These are phyloP conservation scores for Penicillium waksmanii DNA, from an alignment of 495 filamentous ascomycete species.

Conservation along the genomic window DNA sequence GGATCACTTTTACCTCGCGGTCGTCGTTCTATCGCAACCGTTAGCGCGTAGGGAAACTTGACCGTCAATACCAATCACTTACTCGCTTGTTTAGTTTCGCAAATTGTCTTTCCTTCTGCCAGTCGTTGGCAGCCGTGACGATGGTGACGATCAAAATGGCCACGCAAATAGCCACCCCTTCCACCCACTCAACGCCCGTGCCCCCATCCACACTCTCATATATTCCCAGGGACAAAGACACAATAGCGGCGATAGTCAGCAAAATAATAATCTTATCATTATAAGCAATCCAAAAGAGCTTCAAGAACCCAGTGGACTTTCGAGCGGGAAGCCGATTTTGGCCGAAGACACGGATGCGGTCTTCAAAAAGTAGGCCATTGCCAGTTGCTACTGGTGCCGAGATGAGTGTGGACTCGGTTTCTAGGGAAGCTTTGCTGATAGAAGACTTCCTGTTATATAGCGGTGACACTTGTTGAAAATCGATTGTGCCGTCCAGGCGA, in stretches of 20 bases:
- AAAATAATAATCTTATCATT: conserved; percentile 85
- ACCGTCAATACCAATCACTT: conserved; percentile 10
- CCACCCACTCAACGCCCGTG: conserved; percentile 71
- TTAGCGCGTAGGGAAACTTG: conserved; percentile 8
- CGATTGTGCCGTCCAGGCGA: conserved; percentile 56
- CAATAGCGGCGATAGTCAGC: conserved; percentile 71
- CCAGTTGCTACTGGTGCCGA: conserved; percentile 17
- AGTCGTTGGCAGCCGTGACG: conserved; percentile 77
- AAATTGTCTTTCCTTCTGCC: conserved; percentile 80
- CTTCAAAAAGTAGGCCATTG: conserved; percentile 50
- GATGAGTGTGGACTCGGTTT: background rate
- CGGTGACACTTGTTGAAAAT: conserved; percentile 61
- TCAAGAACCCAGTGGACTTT: conserved; percentile 71
- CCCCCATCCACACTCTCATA: conserved; percentile 60
- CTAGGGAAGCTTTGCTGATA: conserved; percentile 15
- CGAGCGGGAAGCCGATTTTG: conserved; percentile 76
- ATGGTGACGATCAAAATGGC: conserved; percentile 77
- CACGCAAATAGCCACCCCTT: conserved; percentile 77
- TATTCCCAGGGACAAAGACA: conserved; percentile 72
- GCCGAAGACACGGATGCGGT: conserved; percentile 72
- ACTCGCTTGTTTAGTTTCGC: conserved; percentile 72
- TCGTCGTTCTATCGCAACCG: conserved; percentile 65
- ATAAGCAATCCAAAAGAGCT: conserved; percentile 82
- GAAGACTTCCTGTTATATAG: conserved; percentile 18
- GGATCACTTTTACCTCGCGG: conserved; percentile 73